Evolutionary conservation across 2,329 filamentous ascomycete species (phyloP), one percentile per base, ranked within the genome.

Genomic region (Fusarium pseudograminearum): DNA sequence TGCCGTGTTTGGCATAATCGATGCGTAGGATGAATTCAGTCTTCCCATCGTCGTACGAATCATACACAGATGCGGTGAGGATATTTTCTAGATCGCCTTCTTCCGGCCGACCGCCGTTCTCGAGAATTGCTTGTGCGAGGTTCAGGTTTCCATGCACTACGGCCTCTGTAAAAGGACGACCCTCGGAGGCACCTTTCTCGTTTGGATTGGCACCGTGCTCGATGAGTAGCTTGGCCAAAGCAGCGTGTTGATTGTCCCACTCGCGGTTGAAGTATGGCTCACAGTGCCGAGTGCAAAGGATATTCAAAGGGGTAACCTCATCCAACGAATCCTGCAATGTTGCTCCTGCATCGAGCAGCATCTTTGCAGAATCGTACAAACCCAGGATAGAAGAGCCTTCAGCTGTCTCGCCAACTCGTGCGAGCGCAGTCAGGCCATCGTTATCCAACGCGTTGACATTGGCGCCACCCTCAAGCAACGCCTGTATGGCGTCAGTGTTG

Each of bases 191-290:
- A 9, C 72, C 70, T 52, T 75, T 75, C 18, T 73, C 73, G 41
- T 75, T 75, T 20, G 73, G 73, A 45, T 75, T 64, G 11, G 71
- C 72, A 20, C 73, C 73, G 16, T 61, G 55, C 40, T 75, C 67
- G 48, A 75, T 73, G 16, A 75, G 55, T n/a, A 75, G 71, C 46
- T 68, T 69, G 36, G 69, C 73, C 5, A 75, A 54, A 56, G 61
- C 50, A n/a, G 72, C 73, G 41, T 75, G 72, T 52, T 75, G 73
- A 26, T 66, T 60, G 36, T 75, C 72, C 73, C 73, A 75, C 30
- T 72, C 66, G 34, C 66, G 61, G 33, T 59, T 70, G 20, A 67
- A 66, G 50, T 71, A 73, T 18, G 69, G 64, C 31, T 75, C 73
- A 16, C 72, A 72, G 6, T 66, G 70, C 11, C 73, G 67, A 14